These are phyloP conservation scores for Dactylellina cionopaga DNA, from an alignment of 2,329 filamentous ascomycete species.

Conservation along the genomic window DNA sequence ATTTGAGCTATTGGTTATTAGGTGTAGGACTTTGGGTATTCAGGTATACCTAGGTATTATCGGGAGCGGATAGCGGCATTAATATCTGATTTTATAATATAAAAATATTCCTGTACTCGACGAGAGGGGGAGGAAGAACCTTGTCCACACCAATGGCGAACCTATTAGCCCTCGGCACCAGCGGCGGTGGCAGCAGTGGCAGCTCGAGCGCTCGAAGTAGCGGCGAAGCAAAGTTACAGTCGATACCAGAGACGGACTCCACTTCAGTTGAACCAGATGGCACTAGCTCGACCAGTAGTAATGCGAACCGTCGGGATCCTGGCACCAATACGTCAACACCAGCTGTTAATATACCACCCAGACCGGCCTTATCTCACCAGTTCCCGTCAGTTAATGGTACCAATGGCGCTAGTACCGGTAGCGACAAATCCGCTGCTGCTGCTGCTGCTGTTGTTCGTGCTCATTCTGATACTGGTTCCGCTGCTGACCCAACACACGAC, in stretches of 20 bases:
- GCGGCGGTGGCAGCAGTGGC: slow-evolving; percentile 11
- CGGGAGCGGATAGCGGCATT: too few species aligned
- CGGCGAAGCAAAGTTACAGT: slow-evolving; percentile 36
- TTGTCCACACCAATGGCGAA: slow-evolving; percentile 18
- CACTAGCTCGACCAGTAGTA: slow-evolving; percentile 21
- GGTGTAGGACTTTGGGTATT: too few species aligned
- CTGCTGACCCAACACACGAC: neutral
- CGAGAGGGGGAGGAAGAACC: neutral
- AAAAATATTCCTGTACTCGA: too few species aligned
- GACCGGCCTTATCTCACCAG: slow-evolving; percentile 42
- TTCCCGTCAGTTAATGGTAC: neutral
- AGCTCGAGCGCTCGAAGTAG: slow-evolving; percentile 7
- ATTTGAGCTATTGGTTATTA: neutral
- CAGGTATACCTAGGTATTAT: too few species aligned
- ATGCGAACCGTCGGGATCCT: slow-evolving; percentile 30
- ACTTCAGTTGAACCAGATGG: slow-evolving; percentile 10
- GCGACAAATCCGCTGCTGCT: slow-evolving; percentile 8
- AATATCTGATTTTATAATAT: too few species aligned
- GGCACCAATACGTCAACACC: slow-evolving; percentile 38
- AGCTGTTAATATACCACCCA: slow-evolving; percentile 8
- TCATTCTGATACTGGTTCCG: neutral
- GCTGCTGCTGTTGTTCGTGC: slow-evolving; percentile 16
- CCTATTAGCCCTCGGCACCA: slow-evolving; percentile 13
- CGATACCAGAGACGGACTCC: slow-evolving; percentile 48
- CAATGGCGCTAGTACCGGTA: neutral